Evolutionary conservation across 2,329 filamentous ascomycete genomes (phyloP).

Genomic region (Coniella vitis): DNA sequence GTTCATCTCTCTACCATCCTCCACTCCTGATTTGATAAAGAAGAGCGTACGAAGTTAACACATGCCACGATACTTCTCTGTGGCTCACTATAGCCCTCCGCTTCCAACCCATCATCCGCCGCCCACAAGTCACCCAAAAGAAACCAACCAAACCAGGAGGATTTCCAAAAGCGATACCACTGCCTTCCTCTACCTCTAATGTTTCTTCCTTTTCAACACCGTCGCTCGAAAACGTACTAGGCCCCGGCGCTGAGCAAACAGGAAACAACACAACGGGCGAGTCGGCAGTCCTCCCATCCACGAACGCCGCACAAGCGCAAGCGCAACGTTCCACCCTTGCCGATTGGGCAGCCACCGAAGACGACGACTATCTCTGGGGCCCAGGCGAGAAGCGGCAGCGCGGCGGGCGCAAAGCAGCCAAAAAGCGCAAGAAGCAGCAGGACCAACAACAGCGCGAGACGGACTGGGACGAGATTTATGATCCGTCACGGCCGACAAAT

Average conservation of each 20-base stretch:
- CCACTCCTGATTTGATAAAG: no score
- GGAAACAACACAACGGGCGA: conserved; percentile 28
- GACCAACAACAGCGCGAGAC: conserved; percentile 50
- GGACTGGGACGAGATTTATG: conserved; percentile 93
- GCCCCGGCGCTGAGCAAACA: no score
- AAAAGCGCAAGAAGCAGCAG: conserved; percentile 67
- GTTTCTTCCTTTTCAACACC: no score
- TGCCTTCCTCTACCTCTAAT: conserved; percentile 22
- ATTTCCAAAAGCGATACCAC: conserved; percentile 40
- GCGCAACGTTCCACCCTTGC: conserved; percentile 63
- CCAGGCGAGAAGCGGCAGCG: conserved; percentile 60
- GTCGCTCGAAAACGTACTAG: no score
- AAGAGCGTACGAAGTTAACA: no score
- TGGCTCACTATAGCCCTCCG: conserved; percentile 53
- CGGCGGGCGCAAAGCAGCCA: conserved; percentile 62
- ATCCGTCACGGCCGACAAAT: conserved; percentile 73
- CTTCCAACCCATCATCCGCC: conserved; percentile 82
- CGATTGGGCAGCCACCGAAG: conserved; percentile 76
- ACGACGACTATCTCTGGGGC: conserved; percentile 73
- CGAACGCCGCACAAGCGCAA: conserved; percentile 23
- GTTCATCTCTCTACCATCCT: neutral
- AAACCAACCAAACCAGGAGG: conserved; percentile 55
- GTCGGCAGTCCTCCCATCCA: conserved; percentile 21
- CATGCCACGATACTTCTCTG: neutral
- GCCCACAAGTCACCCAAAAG: conserved; percentile 59